Conservation (phyloP, 352 stramenopile species). For the Pythium apleroticum region DNA sequence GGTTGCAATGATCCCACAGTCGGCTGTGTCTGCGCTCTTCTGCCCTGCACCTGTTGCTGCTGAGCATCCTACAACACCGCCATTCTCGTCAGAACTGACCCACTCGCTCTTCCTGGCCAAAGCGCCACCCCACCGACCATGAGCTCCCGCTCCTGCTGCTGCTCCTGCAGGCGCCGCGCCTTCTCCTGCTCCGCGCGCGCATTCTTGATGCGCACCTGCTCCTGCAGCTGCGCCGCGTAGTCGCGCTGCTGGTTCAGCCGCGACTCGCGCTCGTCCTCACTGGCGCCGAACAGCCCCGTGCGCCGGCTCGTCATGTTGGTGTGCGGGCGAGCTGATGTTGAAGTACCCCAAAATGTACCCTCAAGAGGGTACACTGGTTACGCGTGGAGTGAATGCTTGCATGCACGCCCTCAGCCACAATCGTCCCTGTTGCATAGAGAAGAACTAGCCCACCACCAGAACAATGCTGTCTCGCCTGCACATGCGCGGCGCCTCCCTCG, state of each 20-base stretch:
- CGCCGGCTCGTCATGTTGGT: conserved; percentile 22
- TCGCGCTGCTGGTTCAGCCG: conserved; percentile 52
- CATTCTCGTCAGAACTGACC: not conserved
- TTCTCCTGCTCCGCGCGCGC: conserved; percentile 44
- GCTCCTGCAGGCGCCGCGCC: conserved; percentile 37
- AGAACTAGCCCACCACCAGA: not conserved
- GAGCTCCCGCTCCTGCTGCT: conserved; percentile 49
- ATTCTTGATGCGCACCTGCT: conserved; percentile 62
- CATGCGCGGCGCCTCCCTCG: not conserved
- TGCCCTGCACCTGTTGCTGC: conserved; percentile 1
- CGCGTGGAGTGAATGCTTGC: not conserved
- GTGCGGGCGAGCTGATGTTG: too few relatives aligned
- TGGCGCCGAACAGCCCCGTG: conserved; percentile 41
- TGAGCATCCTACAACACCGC: conserved; percentile 21
- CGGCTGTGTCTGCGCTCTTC: not conserved
- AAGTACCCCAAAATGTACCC: not conserved
- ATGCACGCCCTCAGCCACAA: not conserved
- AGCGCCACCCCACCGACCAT: too few relatives aligned
- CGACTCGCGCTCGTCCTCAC: conserved; percentile 50
- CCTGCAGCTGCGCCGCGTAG: conserved; percentile 66
- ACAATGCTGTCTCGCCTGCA: conserved; percentile 1
- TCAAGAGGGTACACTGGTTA: not conserved
- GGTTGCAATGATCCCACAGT: not conserved
- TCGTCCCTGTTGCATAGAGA: not conserved
- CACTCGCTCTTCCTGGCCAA: too few relatives aligned